Evolutionary conservation across 108 stramenopile genomes (phyloP).

Genomic region (Aurantiochytrium sp.): DNA sequence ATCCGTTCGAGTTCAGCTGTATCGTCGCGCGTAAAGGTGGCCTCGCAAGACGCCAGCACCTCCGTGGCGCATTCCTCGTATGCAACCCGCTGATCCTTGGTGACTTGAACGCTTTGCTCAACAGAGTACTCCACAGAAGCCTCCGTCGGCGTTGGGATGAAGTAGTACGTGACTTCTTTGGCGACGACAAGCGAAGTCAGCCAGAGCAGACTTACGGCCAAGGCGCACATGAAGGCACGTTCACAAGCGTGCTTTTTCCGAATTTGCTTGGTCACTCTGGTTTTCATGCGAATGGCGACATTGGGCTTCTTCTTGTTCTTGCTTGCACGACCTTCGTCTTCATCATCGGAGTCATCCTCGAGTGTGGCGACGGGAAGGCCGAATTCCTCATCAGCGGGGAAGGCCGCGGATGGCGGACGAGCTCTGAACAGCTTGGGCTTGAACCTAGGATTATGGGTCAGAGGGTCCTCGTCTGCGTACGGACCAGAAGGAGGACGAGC

Average conservation of each 20-base stretch:
- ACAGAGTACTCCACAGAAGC: not conserved
- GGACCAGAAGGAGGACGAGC: too few species aligned
- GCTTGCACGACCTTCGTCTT: too few species aligned
- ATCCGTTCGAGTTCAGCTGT: not conserved
- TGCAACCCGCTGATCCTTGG: not conserved
- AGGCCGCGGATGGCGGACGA: too few species aligned
- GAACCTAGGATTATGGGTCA: too few species aligned
- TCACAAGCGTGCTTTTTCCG: conserved; percentile 5
- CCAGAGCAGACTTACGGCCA: conserved; percentile 11
- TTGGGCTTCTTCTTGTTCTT: not conserved
- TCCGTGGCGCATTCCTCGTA: not conserved
- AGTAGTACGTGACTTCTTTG: not conserved
- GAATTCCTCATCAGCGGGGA: too few species aligned
- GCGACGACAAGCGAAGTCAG: not conserved
- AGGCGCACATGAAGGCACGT: not conserved
- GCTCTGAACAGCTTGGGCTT: too few species aligned
- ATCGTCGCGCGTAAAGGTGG: not conserved
- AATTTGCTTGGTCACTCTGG: not conserved
- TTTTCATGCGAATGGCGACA: not conserved
- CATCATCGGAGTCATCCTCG: too few species aligned
- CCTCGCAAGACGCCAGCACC: not conserved
- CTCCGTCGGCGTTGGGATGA: not conserved
- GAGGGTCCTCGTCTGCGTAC: too few species aligned
- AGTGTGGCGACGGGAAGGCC: too few species aligned
- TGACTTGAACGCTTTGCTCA: too few species aligned